A percentile compares a stretch with the other conserved stretches of the same genome.
These are phyloP conservation scores for Grigorovia transvaalensis DNA, from an alignment of 805 yeast species.

Conservation along the genomic window DNA sequence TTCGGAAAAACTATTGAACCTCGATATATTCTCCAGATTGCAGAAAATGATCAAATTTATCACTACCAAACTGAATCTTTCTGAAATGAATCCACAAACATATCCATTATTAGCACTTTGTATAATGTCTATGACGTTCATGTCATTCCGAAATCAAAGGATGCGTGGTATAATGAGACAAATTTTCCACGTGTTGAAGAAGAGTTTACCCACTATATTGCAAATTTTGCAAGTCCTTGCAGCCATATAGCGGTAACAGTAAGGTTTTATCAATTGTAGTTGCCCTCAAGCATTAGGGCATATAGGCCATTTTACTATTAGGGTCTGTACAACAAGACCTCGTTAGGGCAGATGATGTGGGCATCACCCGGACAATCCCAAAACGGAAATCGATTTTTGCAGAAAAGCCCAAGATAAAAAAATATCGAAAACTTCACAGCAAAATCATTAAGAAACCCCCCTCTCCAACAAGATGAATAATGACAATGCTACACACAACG, in stretches of 20 bases:
- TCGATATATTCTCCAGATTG: background rate
- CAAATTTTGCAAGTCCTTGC: background rate
- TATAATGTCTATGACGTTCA: background rate
- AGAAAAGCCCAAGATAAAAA: background rate
- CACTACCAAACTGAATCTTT: background rate
- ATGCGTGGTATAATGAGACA: background rate
- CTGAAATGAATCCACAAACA: background rate
- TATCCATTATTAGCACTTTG: background rate
- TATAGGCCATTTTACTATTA: no score
- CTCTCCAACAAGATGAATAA: background rate
- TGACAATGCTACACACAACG: conserved; percentile 23
- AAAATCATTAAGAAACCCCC: background rate
- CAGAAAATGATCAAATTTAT: background rate
- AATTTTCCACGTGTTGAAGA: background rate
- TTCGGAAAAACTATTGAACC: background rate
- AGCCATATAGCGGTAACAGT: background rate
- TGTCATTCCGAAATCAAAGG: background rate
- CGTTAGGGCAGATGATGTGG: background rate
- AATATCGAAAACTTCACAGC: background rate
- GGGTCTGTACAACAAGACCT: no score
- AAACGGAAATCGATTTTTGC: background rate
- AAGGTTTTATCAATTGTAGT: no score
- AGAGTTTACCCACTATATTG: background rate
- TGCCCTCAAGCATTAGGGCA: no score
- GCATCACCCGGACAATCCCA: background rate